Conservation (phyloP, 1,284 basidiomycete species). For the Rhodotorula sp. region DNA sequence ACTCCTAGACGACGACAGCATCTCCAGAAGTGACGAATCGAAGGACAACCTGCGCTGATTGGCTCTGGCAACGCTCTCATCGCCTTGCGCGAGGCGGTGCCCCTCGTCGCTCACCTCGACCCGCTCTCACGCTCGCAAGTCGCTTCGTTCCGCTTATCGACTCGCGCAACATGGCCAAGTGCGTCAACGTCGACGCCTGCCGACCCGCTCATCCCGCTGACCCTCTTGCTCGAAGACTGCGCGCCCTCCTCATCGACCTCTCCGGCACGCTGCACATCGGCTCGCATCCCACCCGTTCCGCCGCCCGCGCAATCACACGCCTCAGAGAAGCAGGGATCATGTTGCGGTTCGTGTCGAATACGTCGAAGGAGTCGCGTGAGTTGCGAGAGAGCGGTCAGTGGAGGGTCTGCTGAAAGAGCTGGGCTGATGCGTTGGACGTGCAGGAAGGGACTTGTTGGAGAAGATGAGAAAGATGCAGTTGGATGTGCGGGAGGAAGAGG, state of each 20-base stretch:
- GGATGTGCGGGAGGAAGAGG: constrained; percentile 52
- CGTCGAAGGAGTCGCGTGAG: constrained; percentile 57
- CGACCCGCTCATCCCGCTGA: neutral
- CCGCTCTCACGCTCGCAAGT: no score
- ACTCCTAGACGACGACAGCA: no score
- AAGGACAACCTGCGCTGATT: no score
- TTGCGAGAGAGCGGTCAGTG: neutral
- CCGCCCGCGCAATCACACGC: constrained; percentile 56
- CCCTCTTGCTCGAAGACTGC: neutral
- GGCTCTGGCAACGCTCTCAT: no score
- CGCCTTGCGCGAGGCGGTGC: no score
- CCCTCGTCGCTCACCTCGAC: no score
- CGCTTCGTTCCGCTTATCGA: no score
- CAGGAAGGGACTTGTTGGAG: constrained; percentile 47
- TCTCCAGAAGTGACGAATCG: no score
- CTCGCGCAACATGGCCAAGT: no score
- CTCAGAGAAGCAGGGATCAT: constrained; percentile 56
- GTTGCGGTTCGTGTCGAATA: constrained; percentile 61
- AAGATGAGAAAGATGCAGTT: constrained; percentile 58
- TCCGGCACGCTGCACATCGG: constrained; percentile 67
- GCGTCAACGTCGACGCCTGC: neutral
- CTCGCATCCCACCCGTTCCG: constrained; percentile 54
- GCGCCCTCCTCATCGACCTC: constrained; percentile 63
- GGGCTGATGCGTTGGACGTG: neutral
- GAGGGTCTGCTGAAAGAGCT: no score